Percentiles rank a stretch among this genome's conserved stretches.
These are phyloP conservation scores for Paracoccidioides lutzii DNA, from an alignment of 2,329 filamentous ascomycete species.

Conservation along the genomic window DNA sequence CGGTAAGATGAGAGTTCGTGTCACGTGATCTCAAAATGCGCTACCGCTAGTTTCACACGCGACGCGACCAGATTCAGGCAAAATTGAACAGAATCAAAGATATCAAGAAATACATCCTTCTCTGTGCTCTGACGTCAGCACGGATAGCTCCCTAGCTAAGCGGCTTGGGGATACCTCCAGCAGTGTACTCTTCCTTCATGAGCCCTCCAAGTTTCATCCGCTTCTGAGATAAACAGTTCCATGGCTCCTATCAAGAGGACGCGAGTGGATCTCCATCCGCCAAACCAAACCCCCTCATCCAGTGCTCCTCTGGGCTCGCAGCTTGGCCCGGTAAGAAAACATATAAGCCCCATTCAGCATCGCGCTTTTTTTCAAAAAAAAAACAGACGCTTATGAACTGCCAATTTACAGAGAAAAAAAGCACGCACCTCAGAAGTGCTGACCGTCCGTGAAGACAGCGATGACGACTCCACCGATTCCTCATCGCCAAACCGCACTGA, in stretches of 20 bases:
- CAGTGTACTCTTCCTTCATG: neutral
- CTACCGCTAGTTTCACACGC: neutral
- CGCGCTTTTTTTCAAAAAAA: neutral
- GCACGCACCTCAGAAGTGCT: constrained; percentile 23
- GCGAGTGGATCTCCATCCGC: neutral
- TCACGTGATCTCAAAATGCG: neutral
- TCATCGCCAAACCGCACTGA: neutral
- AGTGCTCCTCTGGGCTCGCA: neutral
- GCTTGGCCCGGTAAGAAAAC: neutral
- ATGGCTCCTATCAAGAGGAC: constrained; percentile 6
- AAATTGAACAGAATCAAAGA: neutral
- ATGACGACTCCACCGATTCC: constrained; percentile 14
- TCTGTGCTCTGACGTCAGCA: neutral
- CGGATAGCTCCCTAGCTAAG: neutral
- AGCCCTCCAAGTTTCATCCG: neutral
- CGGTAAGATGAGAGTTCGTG: neutral
- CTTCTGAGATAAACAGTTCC: neutral
- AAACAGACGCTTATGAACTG: neutral
- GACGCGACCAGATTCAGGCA: neutral
- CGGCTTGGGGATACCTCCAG: neutral
- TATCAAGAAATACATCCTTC: neutral
- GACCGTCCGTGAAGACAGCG: constrained; percentile 11
- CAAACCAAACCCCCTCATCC: neutral
- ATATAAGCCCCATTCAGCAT: neutral
- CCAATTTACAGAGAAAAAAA: constrained; percentile 30